Evolutionary conservation across 164 flowering plant species (phyloP), one percentile per base, ranked within the genome.

Genomic region (Magnolia changhungtana): DNA sequence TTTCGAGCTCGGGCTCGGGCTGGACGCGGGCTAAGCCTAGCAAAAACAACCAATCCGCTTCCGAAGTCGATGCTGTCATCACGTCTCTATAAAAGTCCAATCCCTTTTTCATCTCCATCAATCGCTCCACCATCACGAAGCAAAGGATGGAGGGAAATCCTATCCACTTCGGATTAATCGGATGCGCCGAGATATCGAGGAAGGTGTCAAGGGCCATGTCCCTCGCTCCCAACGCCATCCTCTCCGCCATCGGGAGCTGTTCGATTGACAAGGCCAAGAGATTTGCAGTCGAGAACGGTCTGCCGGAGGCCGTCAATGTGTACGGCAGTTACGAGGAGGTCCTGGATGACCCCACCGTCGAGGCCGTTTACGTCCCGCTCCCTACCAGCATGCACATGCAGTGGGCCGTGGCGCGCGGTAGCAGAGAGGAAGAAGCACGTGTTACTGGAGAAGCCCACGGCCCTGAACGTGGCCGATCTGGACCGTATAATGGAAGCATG

Each of bases 381-480:
- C 59, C 59, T 9, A 55, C 59, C 59, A 55, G 59, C 59, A 9
- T 55, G 59, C 67, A 63, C 67, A 8, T 63, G 67, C 20, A 16
- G 24, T 63, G 67, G 67, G 67, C 67, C 8, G 9, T 63, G 8
- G n/a, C n/a, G n/a, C n/a, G 24, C 24, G 9, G 67, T 18, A 7
- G 21, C 24, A 8, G 24, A 63, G 67, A 63, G 18, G 23, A 63
- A 63, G 67, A 63, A 63, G 67, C 67, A 63, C 24, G 24, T 63
- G 23, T 21, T 63, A 7, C 67, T 63, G 67, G 67, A 63, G 67
- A 63, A 63, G 67, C 67, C 67, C 67, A 8, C 67, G n/a, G 67
- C 67, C 24, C 67, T 63, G 21, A 63, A n/a, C 67, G 21, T n/a
- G 8, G n/a, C 21, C 8, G 67, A 63, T 19, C 24, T 63, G 21